Evolutionary conservation across 176 grass and related monocot species (phyloP).

Genomic region (Carex cristatella): DNA sequence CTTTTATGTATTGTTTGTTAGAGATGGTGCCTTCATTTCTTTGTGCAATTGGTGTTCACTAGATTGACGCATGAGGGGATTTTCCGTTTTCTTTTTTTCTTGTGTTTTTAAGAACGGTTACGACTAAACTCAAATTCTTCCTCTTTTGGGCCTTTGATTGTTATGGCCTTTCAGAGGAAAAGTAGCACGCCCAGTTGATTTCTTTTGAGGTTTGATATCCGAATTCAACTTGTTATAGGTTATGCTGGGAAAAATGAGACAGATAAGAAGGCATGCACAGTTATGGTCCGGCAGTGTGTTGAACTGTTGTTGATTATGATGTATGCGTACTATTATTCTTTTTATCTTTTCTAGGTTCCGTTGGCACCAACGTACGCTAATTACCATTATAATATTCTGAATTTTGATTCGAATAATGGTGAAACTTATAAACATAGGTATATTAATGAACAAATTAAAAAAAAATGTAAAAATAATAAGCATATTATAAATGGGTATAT

Average conservation of each 20-base stretch:
- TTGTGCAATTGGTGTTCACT: background rate
- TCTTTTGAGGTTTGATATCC: background rate
- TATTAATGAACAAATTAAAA: too few relatives aligned
- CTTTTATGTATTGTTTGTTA: slow-evolving; percentile 6
- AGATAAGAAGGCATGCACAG: background rate
- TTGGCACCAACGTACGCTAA: too few relatives aligned
- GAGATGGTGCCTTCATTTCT: background rate
- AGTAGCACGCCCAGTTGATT: background rate
- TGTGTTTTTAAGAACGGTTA: background rate
- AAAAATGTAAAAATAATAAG: too few relatives aligned
- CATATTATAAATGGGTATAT: too few relatives aligned
- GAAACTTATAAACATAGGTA: too few relatives aligned
- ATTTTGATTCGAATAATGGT: too few relatives aligned
- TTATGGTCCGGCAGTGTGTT: background rate
- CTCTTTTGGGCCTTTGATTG: background rate
- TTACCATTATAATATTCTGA: too few relatives aligned
- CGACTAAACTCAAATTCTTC: background rate
- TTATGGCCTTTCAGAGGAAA: background rate
- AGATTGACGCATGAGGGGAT: background rate
- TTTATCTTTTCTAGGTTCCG: too few relatives aligned
- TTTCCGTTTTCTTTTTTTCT: background rate
- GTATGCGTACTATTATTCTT: too few relatives aligned
- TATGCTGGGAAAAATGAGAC: background rate
- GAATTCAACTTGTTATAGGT: background rate
- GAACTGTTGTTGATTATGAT: background rate